Evolutionary conservation across 768 basidiomycete species (phyloP).

Genomic region (Lentinula detonsa): DNA sequence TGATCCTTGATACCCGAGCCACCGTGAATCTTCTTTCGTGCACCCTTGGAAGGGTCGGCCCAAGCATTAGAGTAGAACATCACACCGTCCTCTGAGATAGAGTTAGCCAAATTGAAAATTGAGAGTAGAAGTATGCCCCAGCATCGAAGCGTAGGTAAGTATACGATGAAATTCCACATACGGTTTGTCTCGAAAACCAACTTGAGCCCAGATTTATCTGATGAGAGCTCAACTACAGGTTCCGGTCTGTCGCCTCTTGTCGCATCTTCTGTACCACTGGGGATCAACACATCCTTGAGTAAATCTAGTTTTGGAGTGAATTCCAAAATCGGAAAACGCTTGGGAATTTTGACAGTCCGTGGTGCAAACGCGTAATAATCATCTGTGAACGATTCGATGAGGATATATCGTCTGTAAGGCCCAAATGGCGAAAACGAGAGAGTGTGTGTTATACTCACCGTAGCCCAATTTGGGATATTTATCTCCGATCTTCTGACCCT

Average conservation of each 20-base stretch:
- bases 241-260: slow-evolving; percentile 22
- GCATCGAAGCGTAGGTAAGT: background rate
- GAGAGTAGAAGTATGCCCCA: background rate
- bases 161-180: slow-evolving; percentile 26
- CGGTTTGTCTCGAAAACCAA: slow-evolving; percentile 67
- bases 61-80: slow-evolving; percentile 70
- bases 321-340: slow-evolving; percentile 37
- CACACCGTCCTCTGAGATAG: slow-evolving; percentile 53
- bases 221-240: slow-evolving; percentile 47
- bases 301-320: slow-evolving; percentile 40
- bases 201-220: slow-evolving; percentile 52
- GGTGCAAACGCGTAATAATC: slow-evolving; percentile 54
- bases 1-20: slow-evolving; percentile 52
- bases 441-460: slow-evolving; percentile 29
- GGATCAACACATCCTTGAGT: slow-evolving; percentile 32
- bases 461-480: slow-evolving; percentile 54
- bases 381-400: slow-evolving; percentile 31
- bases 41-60: slow-evolving; percentile 38
- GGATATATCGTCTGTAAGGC: background rate
- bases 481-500: slow-evolving; percentile 49
- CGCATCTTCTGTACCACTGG: slow-evolving; percentile 1
- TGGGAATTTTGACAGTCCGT: slow-evolving; percentile 31
- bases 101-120: background rate
- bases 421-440: background rate
- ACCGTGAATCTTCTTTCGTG: slow-evolving; percentile 71